Evolutionary conservation across 108 stramenopile species (phyloP), one percentile per base, ranked within the genome.

Genomic region (Nitzschia inconspicua): DNA sequence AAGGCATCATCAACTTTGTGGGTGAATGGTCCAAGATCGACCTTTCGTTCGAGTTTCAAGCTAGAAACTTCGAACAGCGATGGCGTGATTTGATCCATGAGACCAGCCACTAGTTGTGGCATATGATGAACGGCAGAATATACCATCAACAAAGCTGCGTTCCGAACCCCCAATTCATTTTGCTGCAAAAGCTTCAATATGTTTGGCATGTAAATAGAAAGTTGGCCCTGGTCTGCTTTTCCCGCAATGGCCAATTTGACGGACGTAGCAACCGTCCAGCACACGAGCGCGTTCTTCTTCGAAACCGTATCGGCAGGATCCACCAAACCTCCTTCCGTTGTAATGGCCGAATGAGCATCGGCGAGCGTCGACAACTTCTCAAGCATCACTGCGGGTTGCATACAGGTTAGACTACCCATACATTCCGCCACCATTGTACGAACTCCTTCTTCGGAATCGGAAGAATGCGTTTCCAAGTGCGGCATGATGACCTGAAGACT

Each of bases 11-110:
- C 98, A 18, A 98, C 96, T 20, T 73, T 93, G 57, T 98, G 97
- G 63, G 92, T 99, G 85, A 99, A 99, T 13, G 98, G 98, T 11
- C 98, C 98, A 36, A 99, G 85, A 67, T 99, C 95, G 29, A 99
- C 91, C 52, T 83, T 81, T 24, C 97, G 77, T 54, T 95, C 79
- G 63, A 95, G 48, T 63, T 94, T 89, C 24, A 96, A 75, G 36
- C 75, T 63, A 30, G 93, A 76, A 24, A 94, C 76, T 41, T 84
- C 70, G 54, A 86, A 79, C 11, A 96, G 75, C 19, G 52, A 60
- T 30, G 96, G 94, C 35, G 88, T 55, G 52, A 96, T 84, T 25
- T 59, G 59, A 4, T 80, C 78, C 60, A 85, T 78, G 78, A 97
- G 71, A n/a, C 76, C 82, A 16, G 71, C 52, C 44, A 98, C 76